Base-by-base conservation (phyloP, 805 yeast genomes). In the Dipodascus albidus region DNA sequence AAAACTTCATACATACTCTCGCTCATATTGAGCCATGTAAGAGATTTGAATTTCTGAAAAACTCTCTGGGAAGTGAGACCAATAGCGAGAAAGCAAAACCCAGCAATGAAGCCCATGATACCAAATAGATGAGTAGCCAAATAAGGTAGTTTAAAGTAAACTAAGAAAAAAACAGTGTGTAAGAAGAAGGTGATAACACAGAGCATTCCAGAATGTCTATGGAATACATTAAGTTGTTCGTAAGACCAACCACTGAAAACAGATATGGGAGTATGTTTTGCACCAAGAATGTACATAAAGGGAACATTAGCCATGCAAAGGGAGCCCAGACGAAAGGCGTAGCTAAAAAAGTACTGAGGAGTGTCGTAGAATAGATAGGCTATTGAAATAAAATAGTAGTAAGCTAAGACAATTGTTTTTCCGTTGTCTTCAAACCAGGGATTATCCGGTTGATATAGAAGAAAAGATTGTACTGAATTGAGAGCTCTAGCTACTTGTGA, bases 221-320 rank as follows among this genome's bases (percentile, higher is more conserved):
- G 78, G 51, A 68, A 59, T 33, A 65, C 66, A 55, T 74, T 74
- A 53, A 74, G 62, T 56, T 73, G 73, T 56, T 74, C 78, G 58
- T 74, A 74, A 22, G 74, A 66, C 54, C 74, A 67, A 1, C 78
- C 78, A 0, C 76, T 72, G 17, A 61, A 50, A 24, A 42, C 52
- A 4, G 57, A 51, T 3, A 61, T 35, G 1, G 64, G 64, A 2
- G 58, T 50, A 49, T 58, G 62, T 52, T 61, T 61, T 2, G 61
- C 60, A 1, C 64, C 64, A 8, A 61, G 53, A 19, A 61, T 57
- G 50, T 60, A 61, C 2, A 61, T 47, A n/a, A 61, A 2, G 3
- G 61, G 60, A 24, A 58, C 38, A 50, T 61, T 61, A 47, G 56
- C 50, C 21, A 54, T 54, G 2, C 59, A 49, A 23, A 61, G 42